These are phyloP conservation scores for Tricholoma furcatifolium DNA, from an alignment of 768 basidiomycete genomes.

Conservation along the genomic window DNA sequence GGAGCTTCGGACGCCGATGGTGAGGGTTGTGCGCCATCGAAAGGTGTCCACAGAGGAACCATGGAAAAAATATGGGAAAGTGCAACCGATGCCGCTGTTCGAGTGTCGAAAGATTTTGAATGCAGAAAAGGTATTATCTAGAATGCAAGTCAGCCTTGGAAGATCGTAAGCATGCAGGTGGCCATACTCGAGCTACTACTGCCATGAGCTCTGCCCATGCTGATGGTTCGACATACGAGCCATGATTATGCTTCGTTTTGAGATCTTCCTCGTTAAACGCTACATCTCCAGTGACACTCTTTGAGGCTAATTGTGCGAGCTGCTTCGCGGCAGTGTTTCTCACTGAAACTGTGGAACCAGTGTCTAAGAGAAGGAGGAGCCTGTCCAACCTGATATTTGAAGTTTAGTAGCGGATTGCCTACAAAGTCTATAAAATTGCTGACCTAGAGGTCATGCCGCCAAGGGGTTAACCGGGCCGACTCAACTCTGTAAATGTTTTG, in stretches of 20 bases:
- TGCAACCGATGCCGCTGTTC: slow-evolving; percentile 85
- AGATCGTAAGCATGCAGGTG: not conserved
- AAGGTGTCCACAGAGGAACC: slow-evolving; percentile 79
- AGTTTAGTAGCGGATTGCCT: slow-evolving; percentile 2
- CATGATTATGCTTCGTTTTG: slow-evolving; percentile 61
- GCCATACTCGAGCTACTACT: slow-evolving; percentile 81
- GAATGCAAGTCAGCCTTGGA: slow-evolving; percentile 10
- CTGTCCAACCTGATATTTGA: slow-evolving; percentile 78
- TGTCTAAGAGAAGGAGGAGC: slow-evolving; percentile 92
- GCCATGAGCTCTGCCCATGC: slow-evolving; percentile 92
- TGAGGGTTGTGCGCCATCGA: slow-evolving; percentile 31
- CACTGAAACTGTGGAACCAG: slow-evolving; percentile 87
- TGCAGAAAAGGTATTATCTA: slow-evolving; percentile 90
- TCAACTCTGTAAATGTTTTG: slow-evolving; percentile 38
- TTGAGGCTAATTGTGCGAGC: slow-evolving; percentile 86
- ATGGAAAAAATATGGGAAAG: slow-evolving; percentile 84
- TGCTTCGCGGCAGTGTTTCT: slow-evolving; percentile 97
- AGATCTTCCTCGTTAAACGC: slow-evolving; percentile 73
- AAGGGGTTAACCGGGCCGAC: slow-evolving; percentile 54
- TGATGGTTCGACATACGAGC: slow-evolving; percentile 58
- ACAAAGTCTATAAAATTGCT: slow-evolving; percentile 6
- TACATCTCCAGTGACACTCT: slow-evolving; percentile 82
- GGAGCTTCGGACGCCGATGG: slow-evolving; percentile 23
- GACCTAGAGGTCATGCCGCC: slow-evolving; percentile 78
- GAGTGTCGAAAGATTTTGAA: slow-evolving; percentile 90